Evolutionary conservation across 768 basidiomycete species (phyloP).

Genomic region (Trametes coccinea): DNA sequence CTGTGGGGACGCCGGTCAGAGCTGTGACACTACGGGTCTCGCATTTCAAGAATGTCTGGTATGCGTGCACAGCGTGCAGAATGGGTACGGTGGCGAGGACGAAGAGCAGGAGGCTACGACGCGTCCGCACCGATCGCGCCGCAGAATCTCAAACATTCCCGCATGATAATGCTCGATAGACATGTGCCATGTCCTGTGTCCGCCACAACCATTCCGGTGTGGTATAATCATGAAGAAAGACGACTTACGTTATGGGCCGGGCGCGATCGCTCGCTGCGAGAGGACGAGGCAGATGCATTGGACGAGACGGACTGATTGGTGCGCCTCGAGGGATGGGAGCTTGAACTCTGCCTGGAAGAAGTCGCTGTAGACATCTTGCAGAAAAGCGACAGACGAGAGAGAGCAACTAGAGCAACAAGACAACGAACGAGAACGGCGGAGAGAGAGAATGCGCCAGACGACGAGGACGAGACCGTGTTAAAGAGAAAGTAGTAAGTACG

Average conservation of each 20-base stretch:
- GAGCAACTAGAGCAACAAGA: neutral
- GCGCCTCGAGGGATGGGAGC: constrained; percentile 20
- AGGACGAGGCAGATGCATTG: constrained; percentile 17
- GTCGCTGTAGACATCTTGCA: neutral
- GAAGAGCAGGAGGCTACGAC: no score
- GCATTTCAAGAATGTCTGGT: no score
- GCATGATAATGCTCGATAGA: no score
- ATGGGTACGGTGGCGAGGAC: no score
- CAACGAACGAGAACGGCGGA: neutral
- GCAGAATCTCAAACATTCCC: no score
- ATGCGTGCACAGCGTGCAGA: no score
- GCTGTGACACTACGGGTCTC: no score
- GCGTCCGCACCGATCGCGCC: no score
- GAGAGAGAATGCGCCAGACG: neutral
- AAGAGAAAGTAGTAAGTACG: no score
- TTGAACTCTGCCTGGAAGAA: constrained; percentile 8
- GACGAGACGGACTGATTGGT: constrained; percentile 24
- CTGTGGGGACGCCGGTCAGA: constrained; percentile 34
- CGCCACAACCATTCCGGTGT: no score
- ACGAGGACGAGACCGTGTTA: no score
- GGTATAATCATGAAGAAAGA: neutral
- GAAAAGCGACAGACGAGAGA: neutral
- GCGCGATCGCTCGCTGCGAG: constrained; percentile 20
- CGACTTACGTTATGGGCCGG: constrained; percentile 13
- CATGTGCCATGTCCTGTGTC: no score